These are phyloP conservation scores for Cutaneotrichosporon sp. DNA, from an alignment of 1,284 basidiomycete genomes.

Conservation along the genomic window DNA sequence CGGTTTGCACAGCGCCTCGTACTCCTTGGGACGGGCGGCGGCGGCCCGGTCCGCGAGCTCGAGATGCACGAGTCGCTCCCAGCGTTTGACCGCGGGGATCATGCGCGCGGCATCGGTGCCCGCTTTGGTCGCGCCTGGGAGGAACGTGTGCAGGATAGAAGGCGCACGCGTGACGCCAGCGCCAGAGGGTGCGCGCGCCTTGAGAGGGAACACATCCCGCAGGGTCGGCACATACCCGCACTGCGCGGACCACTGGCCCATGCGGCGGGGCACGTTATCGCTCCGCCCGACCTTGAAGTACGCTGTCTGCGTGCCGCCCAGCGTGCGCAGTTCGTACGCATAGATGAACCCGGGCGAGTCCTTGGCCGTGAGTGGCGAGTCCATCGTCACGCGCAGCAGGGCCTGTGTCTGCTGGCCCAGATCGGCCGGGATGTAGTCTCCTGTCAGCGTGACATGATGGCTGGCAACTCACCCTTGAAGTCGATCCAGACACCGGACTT, in stretches of 20 bases:
- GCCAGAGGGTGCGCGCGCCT: conserved; percentile 5
- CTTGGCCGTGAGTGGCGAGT: conserved; percentile 46
- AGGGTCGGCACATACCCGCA: conserved; percentile 49
- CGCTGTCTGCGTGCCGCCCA: conserved; percentile 31
- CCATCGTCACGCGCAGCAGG: conserved; percentile 52
- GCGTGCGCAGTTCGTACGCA: conserved; percentile 50
- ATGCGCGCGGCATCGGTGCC: conserved; percentile 22
- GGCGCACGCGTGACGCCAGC: conserved; percentile 6
- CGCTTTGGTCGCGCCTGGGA: conserved; percentile 40
- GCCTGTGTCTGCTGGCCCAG: conserved; percentile 52
- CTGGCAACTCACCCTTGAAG: conserved; percentile 37
- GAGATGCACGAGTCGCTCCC: conserved; percentile 52
- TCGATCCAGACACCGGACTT: conserved; percentile 40
- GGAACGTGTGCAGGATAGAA: conserved; percentile 23
- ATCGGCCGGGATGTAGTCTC: conserved; percentile 45
- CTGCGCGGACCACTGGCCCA: conserved; percentile 51
- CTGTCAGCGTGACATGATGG: conserved; percentile 1
- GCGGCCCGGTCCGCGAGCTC: conserved; percentile 47
- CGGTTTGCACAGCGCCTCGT: conserved; percentile 26
- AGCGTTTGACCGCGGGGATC: conserved; percentile 43
- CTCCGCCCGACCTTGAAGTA: conserved; percentile 53
- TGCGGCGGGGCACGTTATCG: conserved; percentile 51
- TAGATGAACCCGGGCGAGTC: conserved; percentile 51
- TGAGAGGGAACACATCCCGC: conserved; percentile 49
- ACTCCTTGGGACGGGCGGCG: conserved; percentile 16